phyloP scores from a whole-genome alignment of 441 rosid species.

The Biscutella laevigata region DNA sequence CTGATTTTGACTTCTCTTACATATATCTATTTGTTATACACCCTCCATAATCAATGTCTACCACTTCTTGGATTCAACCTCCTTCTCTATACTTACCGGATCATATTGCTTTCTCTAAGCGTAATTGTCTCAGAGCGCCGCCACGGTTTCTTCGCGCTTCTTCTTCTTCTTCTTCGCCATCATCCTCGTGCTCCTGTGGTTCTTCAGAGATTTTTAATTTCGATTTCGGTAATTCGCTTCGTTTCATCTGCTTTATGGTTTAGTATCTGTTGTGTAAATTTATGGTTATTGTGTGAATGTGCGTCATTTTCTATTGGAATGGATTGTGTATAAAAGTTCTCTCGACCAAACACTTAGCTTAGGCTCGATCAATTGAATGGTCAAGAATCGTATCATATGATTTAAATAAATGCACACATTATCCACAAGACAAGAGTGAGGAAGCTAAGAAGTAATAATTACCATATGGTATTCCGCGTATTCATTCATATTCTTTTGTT shows the following conservation, averaged over 20 bases:
- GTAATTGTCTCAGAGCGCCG: neutral
- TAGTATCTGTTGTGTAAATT: neutral
- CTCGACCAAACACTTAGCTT: neutral
- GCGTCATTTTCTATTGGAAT: neutral
- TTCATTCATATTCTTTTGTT: neutral
- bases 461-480: too few relatives aligned
- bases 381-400: neutral
- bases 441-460: too few relatives aligned
- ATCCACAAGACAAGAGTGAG: too few relatives aligned
- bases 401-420: too few relatives aligned
- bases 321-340: neutral
- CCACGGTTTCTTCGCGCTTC: slow-evolving; percentile 4
- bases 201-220: slow-evolving; percentile 28
- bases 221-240: slow-evolving; percentile 32
- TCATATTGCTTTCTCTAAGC: neutral
- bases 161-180: slow-evolving; percentile 24
- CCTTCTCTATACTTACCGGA: slow-evolving; percentile 17
- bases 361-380: neutral
- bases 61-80: slow-evolving; percentile 28
- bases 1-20: slow-evolving; percentile 16
- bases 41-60: slow-evolving; percentile 29
- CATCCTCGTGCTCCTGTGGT: slow-evolving; percentile 34
- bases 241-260: neutral
- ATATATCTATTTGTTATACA: too few relatives aligned
- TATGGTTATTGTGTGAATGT: neutral